Evolutionary conservation across 2,329 filamentous ascomycete species (phyloP), one percentile per base, ranked within the genome.

Genomic region (Epicoccum nigrum): DNA sequence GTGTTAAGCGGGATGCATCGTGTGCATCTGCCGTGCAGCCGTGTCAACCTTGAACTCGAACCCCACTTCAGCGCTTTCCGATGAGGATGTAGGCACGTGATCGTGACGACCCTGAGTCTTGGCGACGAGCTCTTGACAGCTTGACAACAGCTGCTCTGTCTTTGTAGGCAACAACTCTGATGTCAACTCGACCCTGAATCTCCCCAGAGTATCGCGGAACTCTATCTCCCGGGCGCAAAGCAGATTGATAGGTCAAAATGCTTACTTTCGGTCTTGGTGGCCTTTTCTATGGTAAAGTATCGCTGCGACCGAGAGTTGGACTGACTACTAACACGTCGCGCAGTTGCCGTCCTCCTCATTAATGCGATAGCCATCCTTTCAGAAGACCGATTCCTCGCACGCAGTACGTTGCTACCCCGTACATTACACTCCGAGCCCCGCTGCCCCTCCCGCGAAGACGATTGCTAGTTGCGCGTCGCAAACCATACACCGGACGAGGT

Each of bases 321-420:
- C 42, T 45, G 39, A 52, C 39, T 30, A 55, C 61, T 64, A 40
- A 67, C 57, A 55, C 31, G 49, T 31, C 17, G 23, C 13, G 20
- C 67, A 92, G 89, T 93, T 62, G 83, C 86, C 63, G 81, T 96
- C 72, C 90, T 97, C 68, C 84, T 97, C 71, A 86, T 94, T 76
- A 99, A 99, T 76, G 90, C 91, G 61, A 88, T 97, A 71, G 91
- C 92, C 58, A 86, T 97, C 70, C 88, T 97, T 60, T 96, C 91
- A 65, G 92, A 96, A 84, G 92, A 96, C 77, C 88, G 92, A 56
- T 96, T 96, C 75, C 89, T 96, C 61, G 89, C 87, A 50, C 86
- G 90, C 75, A 92, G 77, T 87, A 86, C 61, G 81, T 75, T 55
- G 30, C 19, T n/a, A 6, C 15, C 42, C 9, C 11, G 16, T 31